phyloP scores from a whole-genome alignment of 208 protist genomes.

The Leishmania arabica region DNA sequence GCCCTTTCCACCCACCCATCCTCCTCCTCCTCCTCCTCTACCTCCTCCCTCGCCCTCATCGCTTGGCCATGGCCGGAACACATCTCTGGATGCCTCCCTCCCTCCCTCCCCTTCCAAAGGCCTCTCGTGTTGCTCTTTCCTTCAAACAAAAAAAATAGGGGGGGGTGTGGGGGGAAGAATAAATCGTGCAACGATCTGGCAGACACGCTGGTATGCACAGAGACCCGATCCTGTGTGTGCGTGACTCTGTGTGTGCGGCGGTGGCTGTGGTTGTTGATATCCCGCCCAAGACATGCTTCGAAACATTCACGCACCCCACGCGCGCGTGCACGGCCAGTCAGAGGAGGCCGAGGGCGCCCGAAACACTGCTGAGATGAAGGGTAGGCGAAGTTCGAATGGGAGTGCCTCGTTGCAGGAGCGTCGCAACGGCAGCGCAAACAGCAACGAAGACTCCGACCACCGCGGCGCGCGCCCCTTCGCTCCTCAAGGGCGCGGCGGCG shows the following conservation, averaged over 20 bases:
- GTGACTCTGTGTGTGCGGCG: not conserved
- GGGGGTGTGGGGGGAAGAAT: not conserved
- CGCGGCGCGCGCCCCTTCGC: constrained; percentile 16
- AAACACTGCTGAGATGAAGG: not conserved
- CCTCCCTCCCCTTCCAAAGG: not conserved
- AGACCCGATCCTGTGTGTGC: not conserved
- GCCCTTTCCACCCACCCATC: too few relatives aligned
- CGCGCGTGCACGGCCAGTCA: not conserved
- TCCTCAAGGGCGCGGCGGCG: constrained; percentile 5
- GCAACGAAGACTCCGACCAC: constrained; percentile 2
- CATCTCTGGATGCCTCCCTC: not conserved
- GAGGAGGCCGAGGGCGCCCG: not conserved
- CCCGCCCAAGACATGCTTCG: not conserved
- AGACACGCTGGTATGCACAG: not conserved
- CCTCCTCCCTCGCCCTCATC: not conserved
- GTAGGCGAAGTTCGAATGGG: not conserved
- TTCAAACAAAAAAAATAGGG: too few relatives aligned
- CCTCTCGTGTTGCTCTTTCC: not conserved
- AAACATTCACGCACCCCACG: not conserved
- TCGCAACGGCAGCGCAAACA: not conserved
- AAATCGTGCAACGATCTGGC: not conserved
- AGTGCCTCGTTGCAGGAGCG: not conserved
- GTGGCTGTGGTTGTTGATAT: not conserved
- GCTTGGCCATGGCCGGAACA: not conserved
- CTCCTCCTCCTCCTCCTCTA: too few relatives aligned